These are phyloP conservation scores for Phaeosphaeria sp. DNA, from an alignment of 2,329 filamentous ascomycete species.

Conservation along the genomic window DNA sequence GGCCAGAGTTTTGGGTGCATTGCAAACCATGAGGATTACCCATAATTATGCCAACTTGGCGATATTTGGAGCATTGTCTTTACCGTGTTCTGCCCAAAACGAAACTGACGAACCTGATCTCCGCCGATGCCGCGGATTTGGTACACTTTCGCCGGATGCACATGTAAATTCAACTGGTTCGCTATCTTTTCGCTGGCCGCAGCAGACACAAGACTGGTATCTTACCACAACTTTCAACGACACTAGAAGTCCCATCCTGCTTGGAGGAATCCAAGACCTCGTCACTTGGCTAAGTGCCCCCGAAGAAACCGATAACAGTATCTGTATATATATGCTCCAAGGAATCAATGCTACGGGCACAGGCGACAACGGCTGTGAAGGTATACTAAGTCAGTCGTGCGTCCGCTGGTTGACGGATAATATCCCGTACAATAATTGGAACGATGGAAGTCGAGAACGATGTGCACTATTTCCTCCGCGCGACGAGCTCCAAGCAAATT, in stretches of 20 bases:
- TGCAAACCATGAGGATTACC: neutral
- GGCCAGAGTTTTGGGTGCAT: neutral
- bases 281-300: conserved; percentile 3
- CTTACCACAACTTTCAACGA: conserved; percentile 3
- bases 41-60: neutral
- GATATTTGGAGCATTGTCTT: neutral
- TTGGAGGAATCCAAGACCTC: neutral
- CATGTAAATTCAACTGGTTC: conserved; percentile 2
- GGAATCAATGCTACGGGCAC: neutral
- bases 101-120: neutral
- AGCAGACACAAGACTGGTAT: neutral
- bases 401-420: neutral
- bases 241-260: neutral
- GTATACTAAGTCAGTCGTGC: neutral
- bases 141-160: neutral
- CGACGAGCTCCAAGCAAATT: neutral
- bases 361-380: neutral
- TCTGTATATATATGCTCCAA: neutral
- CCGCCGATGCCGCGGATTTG: neutral
- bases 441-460: neutral
- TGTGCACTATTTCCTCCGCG: neutral
- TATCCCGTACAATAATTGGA: neutral
- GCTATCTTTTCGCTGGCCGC: neutral
- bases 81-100: neutral
- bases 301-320: neutral